A percentile compares a stretch with the other conserved stretches of the same genome.
These are phyloP conservation scores for Moesziomyces sp. DNA, from an alignment of 1,284 basidiomycete species.

Conservation along the genomic window DNA sequence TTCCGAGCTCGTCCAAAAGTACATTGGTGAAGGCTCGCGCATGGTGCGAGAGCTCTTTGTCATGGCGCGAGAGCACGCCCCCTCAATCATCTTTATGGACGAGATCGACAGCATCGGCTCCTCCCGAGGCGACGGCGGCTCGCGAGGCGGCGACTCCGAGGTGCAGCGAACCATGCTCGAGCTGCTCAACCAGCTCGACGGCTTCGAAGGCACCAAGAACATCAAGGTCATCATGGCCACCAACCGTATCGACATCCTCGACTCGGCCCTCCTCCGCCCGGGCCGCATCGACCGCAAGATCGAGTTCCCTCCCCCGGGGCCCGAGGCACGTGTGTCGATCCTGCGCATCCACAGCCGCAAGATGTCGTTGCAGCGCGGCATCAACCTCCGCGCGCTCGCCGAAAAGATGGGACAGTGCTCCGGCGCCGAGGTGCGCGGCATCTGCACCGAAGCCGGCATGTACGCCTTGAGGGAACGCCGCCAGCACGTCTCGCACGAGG, in stretches of 20 bases:
- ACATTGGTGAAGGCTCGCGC: slow-evolving; percentile 94
- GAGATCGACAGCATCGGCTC: slow-evolving; percentile 98
- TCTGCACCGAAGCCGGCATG: slow-evolving; percentile 99
- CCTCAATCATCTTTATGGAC: slow-evolving; percentile 99
- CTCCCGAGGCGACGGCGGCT: slow-evolving; percentile 85
- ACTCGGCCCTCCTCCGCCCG: slow-evolving; percentile 90
- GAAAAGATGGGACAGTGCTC: slow-evolving; percentile 99
- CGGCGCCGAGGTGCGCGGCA: slow-evolving; percentile 96
- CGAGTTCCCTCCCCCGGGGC: slow-evolving; percentile 98
- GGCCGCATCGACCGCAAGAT: slow-evolving; percentile 99
- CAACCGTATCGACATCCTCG: slow-evolving; percentile 97
- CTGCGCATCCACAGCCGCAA: slow-evolving; percentile 96
- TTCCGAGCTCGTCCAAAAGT: slow-evolving; percentile 96
- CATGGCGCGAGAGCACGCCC: slow-evolving; percentile 97
- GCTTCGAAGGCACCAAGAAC: slow-evolving; percentile 97
- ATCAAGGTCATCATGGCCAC: slow-evolving; percentile 99
- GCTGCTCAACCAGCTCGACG: slow-evolving; percentile 94
- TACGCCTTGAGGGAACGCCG: slow-evolving; percentile 93
- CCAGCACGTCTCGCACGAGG: slow-evolving; percentile 95
- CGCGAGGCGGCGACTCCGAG: slow-evolving; percentile 84
- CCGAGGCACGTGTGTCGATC: slow-evolving; percentile 95
- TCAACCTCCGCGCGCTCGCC: slow-evolving; percentile 91
- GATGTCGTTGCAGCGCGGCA: slow-evolving; percentile 98
- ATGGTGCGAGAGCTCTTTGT: slow-evolving; percentile 88
- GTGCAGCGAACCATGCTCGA: slow-evolving; percentile 99